phyloP scores from a whole-genome alignment of 768 basidiomycete species.

The Lactarius quietus region DNA sequence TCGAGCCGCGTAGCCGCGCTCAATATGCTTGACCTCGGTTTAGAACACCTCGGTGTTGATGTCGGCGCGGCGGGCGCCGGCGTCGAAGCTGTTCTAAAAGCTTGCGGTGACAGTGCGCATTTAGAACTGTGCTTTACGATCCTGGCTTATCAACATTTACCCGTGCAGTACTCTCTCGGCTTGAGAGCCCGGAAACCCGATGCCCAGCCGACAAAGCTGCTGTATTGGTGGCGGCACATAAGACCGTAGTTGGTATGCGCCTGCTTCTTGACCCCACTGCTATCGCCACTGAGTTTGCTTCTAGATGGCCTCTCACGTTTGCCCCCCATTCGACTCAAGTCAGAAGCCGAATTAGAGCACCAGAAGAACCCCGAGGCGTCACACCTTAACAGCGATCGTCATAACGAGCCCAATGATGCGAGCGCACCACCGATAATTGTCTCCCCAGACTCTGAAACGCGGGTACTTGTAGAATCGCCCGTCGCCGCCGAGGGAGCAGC shows the following conservation, averaged over 20 bases:
- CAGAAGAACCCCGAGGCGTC: conserved; percentile 34
- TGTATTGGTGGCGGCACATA: conserved; percentile 80
- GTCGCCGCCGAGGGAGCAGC: neutral
- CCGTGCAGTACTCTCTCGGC: conserved; percentile 46
- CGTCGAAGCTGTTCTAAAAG: conserved; percentile 61
- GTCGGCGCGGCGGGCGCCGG: conserved; percentile 49
- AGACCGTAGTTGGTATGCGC: conserved; percentile 74
- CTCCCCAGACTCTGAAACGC: conserved; percentile 26
- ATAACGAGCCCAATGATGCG: conserved; percentile 16
- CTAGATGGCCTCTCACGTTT: conserved; percentile 71
- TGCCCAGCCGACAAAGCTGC: conserved; percentile 78
- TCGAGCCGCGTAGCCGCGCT: conserved; percentile 87
- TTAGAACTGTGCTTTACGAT: neutral
- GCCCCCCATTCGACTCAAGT: conserved; percentile 70
- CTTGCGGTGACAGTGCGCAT: conserved; percentile 69
- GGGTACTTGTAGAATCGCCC: conserved; percentile 15
- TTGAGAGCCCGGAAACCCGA: conserved; percentile 44
- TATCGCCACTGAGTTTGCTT: neutral
- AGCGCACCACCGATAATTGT: conserved; percentile 27
- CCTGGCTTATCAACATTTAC: conserved; percentile 18
- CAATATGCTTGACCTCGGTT: conserved; percentile 82
- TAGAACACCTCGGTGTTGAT: conserved; percentile 88
- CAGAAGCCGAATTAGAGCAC: conserved; percentile 47
- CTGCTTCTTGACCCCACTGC: neutral
- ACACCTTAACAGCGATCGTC: conserved; percentile 17